Evolutionary conservation across 345 rosid species (phyloP).

Genomic region (Viola odorata): DNA sequence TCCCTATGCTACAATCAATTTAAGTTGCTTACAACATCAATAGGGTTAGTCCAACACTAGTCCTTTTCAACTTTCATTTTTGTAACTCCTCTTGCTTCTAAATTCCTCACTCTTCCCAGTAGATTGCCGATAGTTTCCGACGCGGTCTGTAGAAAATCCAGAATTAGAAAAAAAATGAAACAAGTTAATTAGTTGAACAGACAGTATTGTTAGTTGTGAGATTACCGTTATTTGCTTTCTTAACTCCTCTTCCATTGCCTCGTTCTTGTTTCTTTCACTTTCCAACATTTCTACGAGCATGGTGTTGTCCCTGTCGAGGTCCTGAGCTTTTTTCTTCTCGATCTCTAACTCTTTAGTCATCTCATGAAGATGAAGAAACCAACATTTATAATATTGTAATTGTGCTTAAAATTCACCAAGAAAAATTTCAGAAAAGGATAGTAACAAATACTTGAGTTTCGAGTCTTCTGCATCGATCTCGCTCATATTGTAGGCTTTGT

Average conservation of each 20-base stretch:
- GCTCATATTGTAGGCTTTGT: constrained; percentile 16
- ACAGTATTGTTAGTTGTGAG: no score
- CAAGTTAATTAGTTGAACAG: no score
- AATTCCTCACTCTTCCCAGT: constrained; percentile 20
- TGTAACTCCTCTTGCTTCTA: constrained; percentile 6
- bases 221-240: constrained; percentile 31
- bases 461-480: constrained; percentile 22
- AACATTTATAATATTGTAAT: background rate
- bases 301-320: constrained; percentile 17
- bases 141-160: constrained; percentile 19
- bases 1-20: background rate
- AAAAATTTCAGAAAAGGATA: background rate
- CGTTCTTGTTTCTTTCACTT: constrained; percentile 30
- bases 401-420: background rate
- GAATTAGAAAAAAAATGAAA: background rate
- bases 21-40: no score
- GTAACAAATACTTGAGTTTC: constrained; percentile 28
- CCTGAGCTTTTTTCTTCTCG: constrained; percentile 11
- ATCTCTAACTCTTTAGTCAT: constrained; percentile 14
- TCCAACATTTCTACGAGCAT: constrained; percentile 13
- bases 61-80: constrained; percentile 6
- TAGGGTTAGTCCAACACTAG: no score
- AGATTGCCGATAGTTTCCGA: constrained; percentile 25
- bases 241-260: constrained; percentile 27
- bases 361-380: constrained; percentile 28